Conservation (phyloP, 306 rosid genomes). For the Quercus variabilis region DNA sequence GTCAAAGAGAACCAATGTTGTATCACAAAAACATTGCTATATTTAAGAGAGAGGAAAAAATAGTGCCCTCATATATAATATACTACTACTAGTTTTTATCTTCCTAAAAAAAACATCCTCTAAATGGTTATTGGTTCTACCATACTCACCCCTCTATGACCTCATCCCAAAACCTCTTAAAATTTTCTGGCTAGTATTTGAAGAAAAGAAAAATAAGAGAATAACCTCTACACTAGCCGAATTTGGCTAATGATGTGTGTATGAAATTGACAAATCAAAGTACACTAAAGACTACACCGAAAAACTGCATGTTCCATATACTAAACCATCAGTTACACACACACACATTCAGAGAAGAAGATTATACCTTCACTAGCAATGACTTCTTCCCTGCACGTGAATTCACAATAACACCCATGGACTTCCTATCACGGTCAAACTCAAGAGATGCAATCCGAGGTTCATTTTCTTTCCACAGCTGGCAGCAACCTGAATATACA, state of each 20-base stretch:
- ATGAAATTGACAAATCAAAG: too few relatives aligned
- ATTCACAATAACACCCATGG: slow-evolving; percentile 76
- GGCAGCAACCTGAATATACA: slow-evolving; percentile 51
- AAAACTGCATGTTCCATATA: not conserved
- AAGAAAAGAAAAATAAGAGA: not conserved
- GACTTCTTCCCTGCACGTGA: slow-evolving; percentile 49
- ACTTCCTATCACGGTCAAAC: slow-evolving; percentile 87
- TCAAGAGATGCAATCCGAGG: slow-evolving; percentile 81
- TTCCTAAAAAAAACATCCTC: not conserved
- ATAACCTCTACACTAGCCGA: too few relatives aligned
- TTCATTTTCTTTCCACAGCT: slow-evolving; percentile 59
- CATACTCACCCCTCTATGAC: not conserved
- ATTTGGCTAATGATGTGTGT: too few relatives aligned
- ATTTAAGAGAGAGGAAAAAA: not conserved
- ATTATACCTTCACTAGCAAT: slow-evolving; percentile 75
- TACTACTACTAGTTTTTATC: not conserved
- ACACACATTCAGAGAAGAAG: not conserved
- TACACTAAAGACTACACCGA: not conserved
- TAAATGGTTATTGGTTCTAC: not conserved
- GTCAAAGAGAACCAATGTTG: not conserved
- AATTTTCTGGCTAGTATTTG: not conserved
- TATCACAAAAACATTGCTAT: not conserved
- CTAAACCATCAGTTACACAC: not conserved
- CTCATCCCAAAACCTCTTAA: not conserved
- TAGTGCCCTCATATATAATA: not conserved